Conservation (phyloP, 1,284 basidiomycete genomes). For the Porodaedalea pini region DNA sequence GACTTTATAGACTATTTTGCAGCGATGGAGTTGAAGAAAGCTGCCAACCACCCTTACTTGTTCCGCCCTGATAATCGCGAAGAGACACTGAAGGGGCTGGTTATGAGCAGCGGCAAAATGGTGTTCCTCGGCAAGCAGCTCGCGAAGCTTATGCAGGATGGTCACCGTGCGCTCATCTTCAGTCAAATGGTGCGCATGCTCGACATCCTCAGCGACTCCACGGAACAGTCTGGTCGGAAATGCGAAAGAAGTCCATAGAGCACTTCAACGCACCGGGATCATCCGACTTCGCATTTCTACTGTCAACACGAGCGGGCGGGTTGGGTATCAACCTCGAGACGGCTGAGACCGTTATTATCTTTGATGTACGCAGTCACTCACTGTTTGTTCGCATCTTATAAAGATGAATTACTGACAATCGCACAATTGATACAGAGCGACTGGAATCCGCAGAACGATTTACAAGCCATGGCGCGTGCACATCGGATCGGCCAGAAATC, state of each 20-base stretch:
- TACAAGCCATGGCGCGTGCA: conserved; percentile 98
- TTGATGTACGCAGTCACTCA: conserved; percentile 68
- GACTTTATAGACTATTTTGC: conserved; percentile 18
- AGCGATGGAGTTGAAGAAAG: conserved; percentile 97
- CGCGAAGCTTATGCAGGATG: conserved; percentile 82
- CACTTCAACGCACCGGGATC: conserved; percentile 75
- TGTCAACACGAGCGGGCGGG: conserved; percentile 96
- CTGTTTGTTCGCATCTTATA: conserved; percentile 3
- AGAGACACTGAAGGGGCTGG: conserved; percentile 90
- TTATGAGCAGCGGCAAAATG: conserved; percentile 98
- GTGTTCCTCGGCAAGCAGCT: conserved; percentile 95
- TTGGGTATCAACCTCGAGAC: conserved; percentile 98
- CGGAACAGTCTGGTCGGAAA: conserved; percentile 71
- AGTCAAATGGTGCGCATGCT: conserved; percentile 99
- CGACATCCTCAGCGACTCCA: conserved; percentile 90
- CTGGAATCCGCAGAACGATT: conserved; percentile 97
- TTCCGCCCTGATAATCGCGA: conserved; percentile 79
- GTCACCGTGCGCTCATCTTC: conserved; percentile 97
- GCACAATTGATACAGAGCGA: conserved; percentile 55
- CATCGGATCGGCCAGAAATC: conserved; percentile 97
- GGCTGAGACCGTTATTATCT: conserved; percentile 98
- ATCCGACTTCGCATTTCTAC: conserved; percentile 74
- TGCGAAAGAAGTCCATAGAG: conserved; percentile 81
- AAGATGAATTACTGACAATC: not conserved
- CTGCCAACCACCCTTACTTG: conserved; percentile 96